Evolutionary conservation across 208 protist genomes (phyloP).

Genomic region (Acanthamoeba healyi): DNA sequence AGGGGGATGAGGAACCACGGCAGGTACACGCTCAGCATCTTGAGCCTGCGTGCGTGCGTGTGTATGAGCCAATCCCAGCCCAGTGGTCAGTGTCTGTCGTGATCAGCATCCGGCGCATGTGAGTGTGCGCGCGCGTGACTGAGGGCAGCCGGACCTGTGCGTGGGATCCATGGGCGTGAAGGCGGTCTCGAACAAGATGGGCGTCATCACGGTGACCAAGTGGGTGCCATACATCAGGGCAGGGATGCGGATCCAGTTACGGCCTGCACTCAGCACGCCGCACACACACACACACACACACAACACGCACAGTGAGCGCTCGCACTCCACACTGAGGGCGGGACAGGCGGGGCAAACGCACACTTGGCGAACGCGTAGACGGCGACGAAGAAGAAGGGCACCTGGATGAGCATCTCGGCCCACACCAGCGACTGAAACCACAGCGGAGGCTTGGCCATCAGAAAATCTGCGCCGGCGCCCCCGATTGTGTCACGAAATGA

Average conservation of each 20-base stretch:
- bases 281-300: neutral
- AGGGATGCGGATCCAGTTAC: constrained; percentile 80
- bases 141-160: neutral
- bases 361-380: constrained; percentile 76
- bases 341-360: neutral
- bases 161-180: constrained; percentile 52
- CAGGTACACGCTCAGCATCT: constrained; percentile 58
- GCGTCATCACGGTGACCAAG: constrained; percentile 75
- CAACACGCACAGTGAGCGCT: neutral
- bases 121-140: neutral
- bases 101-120: neutral
- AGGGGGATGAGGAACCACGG: constrained; percentile 59
- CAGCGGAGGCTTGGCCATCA: constrained; percentile 73
- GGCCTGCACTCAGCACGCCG: neutral
- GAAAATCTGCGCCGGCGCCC: constrained; percentile 54
- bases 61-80: neutral
- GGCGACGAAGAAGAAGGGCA: constrained; percentile 84
- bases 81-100: neutral
- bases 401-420: constrained; percentile 78
- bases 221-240: constrained; percentile 80
- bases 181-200: constrained; percentile 61
- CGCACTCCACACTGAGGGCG: too few relatives aligned
- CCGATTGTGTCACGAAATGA: too few relatives aligned
- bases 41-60: neutral
- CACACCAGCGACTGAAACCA: constrained; percentile 78